A percentile compares a stretch with the other conserved stretches of the same genome.
Evolutionary conservation across 495 filamentous ascomycete species (phyloP).

Genomic region (Astrothelium subdiscretum): DNA sequence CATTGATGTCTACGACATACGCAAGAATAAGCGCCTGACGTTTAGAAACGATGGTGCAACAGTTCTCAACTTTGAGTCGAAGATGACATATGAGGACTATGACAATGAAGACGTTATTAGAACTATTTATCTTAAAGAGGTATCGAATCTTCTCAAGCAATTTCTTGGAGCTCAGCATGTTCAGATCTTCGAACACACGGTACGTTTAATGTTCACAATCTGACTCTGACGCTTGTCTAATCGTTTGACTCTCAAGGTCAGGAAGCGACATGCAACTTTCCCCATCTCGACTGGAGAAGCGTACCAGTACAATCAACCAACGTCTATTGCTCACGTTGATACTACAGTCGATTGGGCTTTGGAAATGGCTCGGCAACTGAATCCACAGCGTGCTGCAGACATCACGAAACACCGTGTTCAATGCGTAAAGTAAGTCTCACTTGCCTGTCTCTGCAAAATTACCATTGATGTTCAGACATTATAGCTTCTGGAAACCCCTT

Average conservation of each 20-base stretch:
- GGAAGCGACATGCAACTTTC: conserved; percentile 3
- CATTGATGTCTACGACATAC: not conserved
- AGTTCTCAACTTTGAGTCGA: not conserved
- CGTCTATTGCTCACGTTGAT: conserved; percentile 4
- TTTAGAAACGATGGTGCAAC: not conserved
- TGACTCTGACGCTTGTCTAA: not conserved
- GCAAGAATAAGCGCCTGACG: not conserved
- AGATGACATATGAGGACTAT: conserved; percentile 3
- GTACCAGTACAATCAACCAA: conserved; percentile 5
- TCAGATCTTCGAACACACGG: conserved; percentile 6
- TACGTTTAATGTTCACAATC: not conserved
- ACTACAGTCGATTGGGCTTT: conserved; percentile 4
- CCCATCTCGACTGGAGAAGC: conserved; percentile 2
- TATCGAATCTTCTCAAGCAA: not conserved
- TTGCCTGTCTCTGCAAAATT: not conserved
- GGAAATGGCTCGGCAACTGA: conserved; percentile 2
- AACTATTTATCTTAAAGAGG: not conserved
- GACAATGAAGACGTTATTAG: conserved; percentile 3
- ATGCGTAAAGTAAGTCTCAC: not conserved
- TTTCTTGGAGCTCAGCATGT: conserved; percentile 2
- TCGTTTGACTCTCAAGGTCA: not conserved
- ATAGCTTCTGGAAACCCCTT: conserved; percentile 1
- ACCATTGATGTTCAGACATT: not conserved
- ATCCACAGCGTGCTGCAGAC: not conserved
- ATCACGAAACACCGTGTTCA: conserved; percentile 2